Evolutionary conservation across 495 filamentous ascomycete genomes (phyloP), one percentile per base, ranked within the genome.

Genomic region (Penicillium argentinense): DNA sequence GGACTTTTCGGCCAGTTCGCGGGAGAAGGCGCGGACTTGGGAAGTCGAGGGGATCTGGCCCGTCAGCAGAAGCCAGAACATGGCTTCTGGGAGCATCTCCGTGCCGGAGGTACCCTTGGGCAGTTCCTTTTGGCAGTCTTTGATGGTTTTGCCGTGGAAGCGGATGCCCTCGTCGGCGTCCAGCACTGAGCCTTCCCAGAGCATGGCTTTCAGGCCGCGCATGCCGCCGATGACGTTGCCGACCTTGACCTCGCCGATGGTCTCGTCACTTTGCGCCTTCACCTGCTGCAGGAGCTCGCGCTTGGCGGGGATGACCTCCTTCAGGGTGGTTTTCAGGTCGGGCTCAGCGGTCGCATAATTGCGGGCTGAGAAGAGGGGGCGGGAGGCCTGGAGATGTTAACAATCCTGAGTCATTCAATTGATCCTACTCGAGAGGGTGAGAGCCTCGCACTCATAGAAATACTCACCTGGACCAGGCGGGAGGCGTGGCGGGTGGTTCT

Each of bases 41-140:
- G 68, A 65, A 18, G 84, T 85, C 2, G 86, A 87, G 8, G 93
- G 93, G 18, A 98, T 88, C 67, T 92, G 78, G 46, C 93, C 95
- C 7, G 93, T 98, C 49, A 98, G 72, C 12, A 98, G 85, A 19
- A 98, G 85, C 93, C 93, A 98, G 80, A 98, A 98, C 93, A 98
- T 97, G 62, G 91, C 85, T 70, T 98, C 93, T 27, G 93, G 93
- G 2, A 98, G 84, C 95, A 97, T 97, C 74, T 98, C 92, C n/a
- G 89, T 93, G 47, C 93, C 93, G 2, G 86, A 81, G 44, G 81
- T 88, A 42, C 91, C 93, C 75, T 96, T 97, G 57, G 93, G 93
- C 6, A 98, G 81, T 63, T 95, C 83, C 46, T 82, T 80, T 62
- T 96, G 91, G 78, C 93, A 98, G 63, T 98, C 93, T 74, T 93